Evolutionary conservation across 2,329 filamentous ascomycete species (phyloP).

Genomic region (Pseudogymnoascus sp.): DNA sequence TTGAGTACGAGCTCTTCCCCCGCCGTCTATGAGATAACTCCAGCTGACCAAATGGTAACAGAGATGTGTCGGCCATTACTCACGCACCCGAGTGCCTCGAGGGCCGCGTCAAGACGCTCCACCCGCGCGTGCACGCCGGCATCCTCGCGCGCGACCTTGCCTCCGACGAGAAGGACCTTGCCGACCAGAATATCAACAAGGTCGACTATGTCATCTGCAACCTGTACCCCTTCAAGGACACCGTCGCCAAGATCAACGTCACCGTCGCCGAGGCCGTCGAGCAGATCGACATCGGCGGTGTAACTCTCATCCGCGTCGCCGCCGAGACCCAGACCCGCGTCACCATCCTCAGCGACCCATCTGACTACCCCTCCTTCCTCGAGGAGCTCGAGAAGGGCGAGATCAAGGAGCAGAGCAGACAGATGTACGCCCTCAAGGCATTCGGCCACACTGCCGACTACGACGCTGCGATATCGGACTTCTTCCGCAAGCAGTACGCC

Average conservation of each 20-base stretch:
- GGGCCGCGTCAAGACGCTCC: conserved; percentile 89
- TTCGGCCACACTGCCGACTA: conserved; percentile 98
- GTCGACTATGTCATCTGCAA: conserved; percentile 98
- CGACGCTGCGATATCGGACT: conserved; percentile 87
- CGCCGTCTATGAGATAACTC: background rate
- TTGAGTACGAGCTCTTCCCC: conserved; percentile 62
- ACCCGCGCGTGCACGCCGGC: conserved; percentile 80
- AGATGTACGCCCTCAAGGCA: conserved; percentile 89
- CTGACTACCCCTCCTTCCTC: conserved; percentile 90
- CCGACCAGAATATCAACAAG: conserved; percentile 89
- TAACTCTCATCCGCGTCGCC: conserved; percentile 90
- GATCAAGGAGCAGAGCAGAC: conserved; percentile 77
- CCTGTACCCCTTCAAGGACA: conserved; percentile 98
- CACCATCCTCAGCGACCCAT: conserved; percentile 89
- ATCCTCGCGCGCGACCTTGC: conserved; percentile 92
- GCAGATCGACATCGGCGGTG: conserved; percentile 97
- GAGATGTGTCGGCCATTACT: conserved; percentile 96
- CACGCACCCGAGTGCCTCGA: conserved; percentile 92
- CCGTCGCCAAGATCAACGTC: conserved; percentile 92
- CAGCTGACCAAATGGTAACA: conserved; percentile 32
- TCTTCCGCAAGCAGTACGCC: conserved; percentile 97
- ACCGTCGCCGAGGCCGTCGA: conserved; percentile 95
- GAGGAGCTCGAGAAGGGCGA: conserved; percentile 82
- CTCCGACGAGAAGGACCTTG: conserved; percentile 94
- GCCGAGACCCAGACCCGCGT: conserved; percentile 97